These are phyloP conservation scores for Solanum verrucosum DNA, from an alignment of 257 asterid genomes.

Conservation along the genomic window DNA sequence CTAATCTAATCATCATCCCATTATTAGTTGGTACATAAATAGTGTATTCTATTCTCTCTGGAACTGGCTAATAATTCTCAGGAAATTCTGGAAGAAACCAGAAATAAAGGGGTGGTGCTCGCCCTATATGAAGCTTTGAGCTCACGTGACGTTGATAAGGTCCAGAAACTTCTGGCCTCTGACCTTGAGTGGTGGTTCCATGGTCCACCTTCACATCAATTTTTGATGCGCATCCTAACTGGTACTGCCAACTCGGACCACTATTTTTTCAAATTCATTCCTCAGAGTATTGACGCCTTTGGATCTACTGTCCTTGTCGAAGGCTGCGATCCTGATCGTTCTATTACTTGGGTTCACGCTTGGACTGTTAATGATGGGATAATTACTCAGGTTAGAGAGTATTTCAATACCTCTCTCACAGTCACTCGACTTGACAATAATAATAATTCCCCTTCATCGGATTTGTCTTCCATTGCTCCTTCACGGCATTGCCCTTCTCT, in stretches of 20 bases:
- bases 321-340: conserved; percentile 53
- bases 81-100: conserved; percentile 80
- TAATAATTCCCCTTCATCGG: not conserved
- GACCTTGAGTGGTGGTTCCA: conserved; percentile 99
- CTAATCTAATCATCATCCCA: not conserved
- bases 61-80: conserved; percentile 72
- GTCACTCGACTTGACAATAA: conserved; percentile 54
- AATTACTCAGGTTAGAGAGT: conserved; percentile 91
- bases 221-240: conserved; percentile 93
- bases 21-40: not conserved
- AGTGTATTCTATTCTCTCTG: not conserved
- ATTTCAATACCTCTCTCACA: conserved; percentile 87
- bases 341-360: conserved; percentile 94
- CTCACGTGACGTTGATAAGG: conserved; percentile 52
- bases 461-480: conserved; percentile 13
- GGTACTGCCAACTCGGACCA: conserved; percentile 39
- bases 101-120: conserved; percentile 82
- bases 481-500: conserved; percentile 61
- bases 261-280: conserved; percentile 46
- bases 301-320: conserved; percentile 81
- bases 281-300: conserved; percentile 61
- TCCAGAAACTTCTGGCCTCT: conserved; percentile 72
- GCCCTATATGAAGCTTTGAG: conserved; percentile 98
- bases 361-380: conserved; percentile 96
- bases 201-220: conserved; percentile 96